These are phyloP conservation scores for Protoeuglena noctilucae DNA, from an alignment of 139 green algal species.

Conservation along the genomic window DNA sequence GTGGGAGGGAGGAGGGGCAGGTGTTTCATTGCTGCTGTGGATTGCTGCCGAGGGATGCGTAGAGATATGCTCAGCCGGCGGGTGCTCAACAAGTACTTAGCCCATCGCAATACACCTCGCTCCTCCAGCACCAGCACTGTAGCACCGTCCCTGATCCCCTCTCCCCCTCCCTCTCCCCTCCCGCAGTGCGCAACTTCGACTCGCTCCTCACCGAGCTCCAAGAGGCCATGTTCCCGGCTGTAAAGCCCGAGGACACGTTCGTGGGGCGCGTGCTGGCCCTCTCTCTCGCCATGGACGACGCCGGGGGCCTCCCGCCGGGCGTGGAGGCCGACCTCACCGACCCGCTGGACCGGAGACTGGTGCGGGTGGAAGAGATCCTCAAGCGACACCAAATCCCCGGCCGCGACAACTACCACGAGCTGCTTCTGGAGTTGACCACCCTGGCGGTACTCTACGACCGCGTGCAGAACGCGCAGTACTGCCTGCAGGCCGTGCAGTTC, in stretches of 20 bases:
- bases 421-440: conserved; percentile 12
- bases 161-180: no score
- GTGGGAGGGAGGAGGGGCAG: conserved; percentile 6
- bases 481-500: conserved; percentile 2
- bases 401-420: conserved; percentile 11
- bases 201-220: conserved; percentile 4
- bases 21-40: no score
- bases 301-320: conserved; percentile 2
- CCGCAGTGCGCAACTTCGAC: no score
- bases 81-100: no score
- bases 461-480: conserved; percentile 10
- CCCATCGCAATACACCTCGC: no score
- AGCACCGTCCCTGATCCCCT: no score
- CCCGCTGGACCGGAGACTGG: conserved; percentile 5
- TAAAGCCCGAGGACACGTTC: conserved; percentile 4
- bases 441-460: conserved; percentile 13
- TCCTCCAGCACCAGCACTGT: no score
- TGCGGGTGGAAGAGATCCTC: conserved; percentile 8
- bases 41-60: no score
- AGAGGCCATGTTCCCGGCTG: not conserved
- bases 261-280: conserved; percentile 2
- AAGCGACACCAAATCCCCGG: not conserved
- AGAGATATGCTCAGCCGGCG: no score
- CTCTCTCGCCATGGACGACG: conserved; percentile 7
- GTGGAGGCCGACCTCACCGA: conserved; percentile 4